These are phyloP conservation scores for Phytophthora rubi DNA, from an alignment of 352 stramenopile species.

Conservation along the genomic window DNA sequence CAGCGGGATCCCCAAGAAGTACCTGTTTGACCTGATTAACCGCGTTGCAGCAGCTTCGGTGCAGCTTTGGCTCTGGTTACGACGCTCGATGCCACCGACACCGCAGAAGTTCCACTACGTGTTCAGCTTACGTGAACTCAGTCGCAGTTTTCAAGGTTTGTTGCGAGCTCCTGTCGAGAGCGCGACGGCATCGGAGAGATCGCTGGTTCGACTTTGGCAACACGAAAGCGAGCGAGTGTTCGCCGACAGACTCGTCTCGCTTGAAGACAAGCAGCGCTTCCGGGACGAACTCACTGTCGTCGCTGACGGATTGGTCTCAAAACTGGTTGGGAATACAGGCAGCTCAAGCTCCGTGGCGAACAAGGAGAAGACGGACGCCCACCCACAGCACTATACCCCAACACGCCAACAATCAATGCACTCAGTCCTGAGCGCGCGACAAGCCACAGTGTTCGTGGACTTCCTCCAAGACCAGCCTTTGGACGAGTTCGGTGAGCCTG, in stretches of 20 bases:
- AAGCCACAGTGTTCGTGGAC: conserved; percentile 71
- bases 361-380: conserved; percentile 27
- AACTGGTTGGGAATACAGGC: conserved; percentile 5
- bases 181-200: conserved; percentile 48
- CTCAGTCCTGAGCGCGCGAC: conserved; percentile 10
- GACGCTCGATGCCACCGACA: conserved; percentile 69
- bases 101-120: conserved; percentile 87
- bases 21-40: conserved; percentile 50
- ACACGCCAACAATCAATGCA: conserved; percentile 26
- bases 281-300: conserved; percentile 59
- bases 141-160: conserved; percentile 82
- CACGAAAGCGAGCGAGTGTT: conserved; percentile 89
- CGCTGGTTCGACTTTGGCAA: conserved; percentile 77
- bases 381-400: conserved; percentile 2
- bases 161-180: conserved; percentile 63
- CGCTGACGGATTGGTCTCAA: conserved; percentile 48
- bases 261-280: conserved; percentile 80
- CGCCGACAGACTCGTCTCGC: conserved; percentile 69
- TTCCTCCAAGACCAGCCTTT: conserved; percentile 84
- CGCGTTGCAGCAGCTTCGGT: conserved; percentile 59
- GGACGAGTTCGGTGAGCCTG: conserved; percentile 84
- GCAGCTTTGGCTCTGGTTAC: conserved; percentile 77
- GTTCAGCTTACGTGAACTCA: conserved; percentile 81
- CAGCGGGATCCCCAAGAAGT: conserved; percentile 35
- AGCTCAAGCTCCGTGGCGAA: conserved; percentile 20